Percentiles rank a stretch among this genome's conserved stretches.
Conservation (phyloP, 108 stramenopile genomes). For the Thalassiosira profunda region DNA sequence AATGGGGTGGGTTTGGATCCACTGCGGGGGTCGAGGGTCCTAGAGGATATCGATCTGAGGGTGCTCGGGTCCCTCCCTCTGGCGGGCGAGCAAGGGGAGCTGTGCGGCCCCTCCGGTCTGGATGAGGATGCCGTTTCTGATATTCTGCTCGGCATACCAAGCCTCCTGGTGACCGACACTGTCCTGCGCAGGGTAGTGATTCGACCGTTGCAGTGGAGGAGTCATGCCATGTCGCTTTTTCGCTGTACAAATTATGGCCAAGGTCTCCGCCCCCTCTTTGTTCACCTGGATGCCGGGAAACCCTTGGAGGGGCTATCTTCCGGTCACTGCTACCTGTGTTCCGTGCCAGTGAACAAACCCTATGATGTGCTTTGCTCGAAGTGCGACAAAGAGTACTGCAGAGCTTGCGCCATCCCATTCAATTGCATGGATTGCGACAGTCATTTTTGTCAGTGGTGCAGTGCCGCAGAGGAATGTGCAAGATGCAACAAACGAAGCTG, state of each 20-base stretch:
- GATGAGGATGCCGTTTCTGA: not conserved
- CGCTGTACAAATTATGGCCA: too few species aligned
- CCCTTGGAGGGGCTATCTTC: too few species aligned
- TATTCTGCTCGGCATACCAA: not conserved
- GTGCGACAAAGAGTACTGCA: slow-evolving; percentile 1
- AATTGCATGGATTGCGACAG: not conserved
- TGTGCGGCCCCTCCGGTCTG: not conserved
- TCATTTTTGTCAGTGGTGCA: slow-evolving; percentile 29
- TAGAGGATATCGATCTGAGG: slow-evolving; percentile 33
- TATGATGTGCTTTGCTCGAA: slow-evolving; percentile 2
- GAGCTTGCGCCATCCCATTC: slow-evolving; percentile 10
- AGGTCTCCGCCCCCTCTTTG: too few species aligned
- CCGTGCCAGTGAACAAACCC: slow-evolving; percentile 3
- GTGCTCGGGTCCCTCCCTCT: slow-evolving; percentile 11
- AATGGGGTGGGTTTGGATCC: slow-evolving; percentile 19
- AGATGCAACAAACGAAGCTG: slow-evolving; percentile 14
- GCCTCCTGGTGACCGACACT: not conserved
- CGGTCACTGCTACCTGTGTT: too few species aligned
- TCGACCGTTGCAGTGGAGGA: not conserved
- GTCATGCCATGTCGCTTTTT: not conserved
- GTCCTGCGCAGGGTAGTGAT: not conserved
- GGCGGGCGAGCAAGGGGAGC: not conserved
- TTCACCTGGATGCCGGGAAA: too few species aligned
- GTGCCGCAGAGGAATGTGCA: not conserved
- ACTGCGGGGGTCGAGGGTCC: slow-evolving; percentile 11